Evolutionary conservation across 2,329 filamentous ascomycete species (phyloP), one percentile per base, ranked within the genome.

Genomic region (Zopfia rhizophila): DNA sequence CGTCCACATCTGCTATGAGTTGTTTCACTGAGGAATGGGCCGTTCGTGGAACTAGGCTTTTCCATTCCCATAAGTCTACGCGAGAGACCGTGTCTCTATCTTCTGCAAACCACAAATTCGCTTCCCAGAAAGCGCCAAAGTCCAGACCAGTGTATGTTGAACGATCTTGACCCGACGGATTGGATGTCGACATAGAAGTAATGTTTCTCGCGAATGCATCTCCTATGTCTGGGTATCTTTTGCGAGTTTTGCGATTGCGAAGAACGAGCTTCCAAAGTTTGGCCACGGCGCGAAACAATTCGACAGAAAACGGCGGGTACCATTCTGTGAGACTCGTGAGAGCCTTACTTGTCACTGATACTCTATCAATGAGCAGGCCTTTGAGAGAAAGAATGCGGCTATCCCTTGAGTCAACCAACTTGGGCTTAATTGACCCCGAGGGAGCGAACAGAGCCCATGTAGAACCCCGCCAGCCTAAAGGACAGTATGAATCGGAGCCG

Each of bases 151-250:
- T 1, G 4, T 13, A 21, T 23, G 18, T 13, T 18, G 36, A 32
- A 10, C 21, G 19, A 11, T 24, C 30, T 10, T 21, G 17, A 6
- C 11, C 2, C 11, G 10, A 7, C 14, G 18, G 10, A n/a, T n/a
- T n/a, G n/a, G n/a, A n/a, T n/a, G n/a, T n/a, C 11, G 10, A 27
- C 10, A 35, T 37, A 5, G 21, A 13, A 2, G 29, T 29, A 3
- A 36, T 17, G 3, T 23, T 16, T 13, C 11, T 33, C 7, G 36
- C 43, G 10, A 46, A 46, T n/a, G 29, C 43, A 21, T 46, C 43
- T 7, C 13, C 43, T 3, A 39, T 16, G 11, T 40, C 16, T 5
- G 43, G 8, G 24, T 40, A 40, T 12, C 36, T 12, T 10, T 35
- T 40, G 11, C 8, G 6, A 7, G 33, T 7, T 19, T 27, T 28